These are phyloP conservation scores for Penicillium ucsense DNA, from an alignment of 495 filamentous ascomycete species.

Conservation along the genomic window DNA sequence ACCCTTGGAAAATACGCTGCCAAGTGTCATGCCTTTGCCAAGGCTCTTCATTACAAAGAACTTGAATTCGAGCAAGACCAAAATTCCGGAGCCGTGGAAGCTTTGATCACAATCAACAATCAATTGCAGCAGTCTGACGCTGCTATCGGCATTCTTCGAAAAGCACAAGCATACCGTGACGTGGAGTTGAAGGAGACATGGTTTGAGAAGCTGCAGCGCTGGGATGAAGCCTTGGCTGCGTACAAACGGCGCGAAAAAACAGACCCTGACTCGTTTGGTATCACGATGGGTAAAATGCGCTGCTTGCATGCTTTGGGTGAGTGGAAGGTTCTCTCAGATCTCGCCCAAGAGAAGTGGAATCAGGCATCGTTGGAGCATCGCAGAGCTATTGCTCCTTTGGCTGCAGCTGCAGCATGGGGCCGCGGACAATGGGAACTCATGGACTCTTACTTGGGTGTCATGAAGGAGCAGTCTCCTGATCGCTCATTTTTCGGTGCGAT, in stretches of 20 bases:
- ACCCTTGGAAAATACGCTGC: constrained; percentile 85
- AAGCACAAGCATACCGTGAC: constrained; percentile 88
- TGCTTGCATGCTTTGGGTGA: constrained; percentile 95
- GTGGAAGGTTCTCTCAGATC: constrained; percentile 81
- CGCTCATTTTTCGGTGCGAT: constrained; percentile 96
- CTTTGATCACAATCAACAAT: constrained; percentile 96
- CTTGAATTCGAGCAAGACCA: constrained; percentile 97
- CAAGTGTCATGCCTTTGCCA: constrained; percentile 94
- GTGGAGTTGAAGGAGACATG: constrained; percentile 93
- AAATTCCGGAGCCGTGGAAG: constrained; percentile 89
- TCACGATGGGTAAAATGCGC: constrained; percentile 99
- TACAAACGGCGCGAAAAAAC: constrained; percentile 71
- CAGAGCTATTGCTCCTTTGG: constrained; percentile 79
- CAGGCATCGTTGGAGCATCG: constrained; percentile 77
- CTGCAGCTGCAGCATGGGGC: constrained; percentile 96
- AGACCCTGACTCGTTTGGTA: constrained; percentile 70
- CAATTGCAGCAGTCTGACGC: constrained; percentile 96
- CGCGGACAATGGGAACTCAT: constrained; percentile 93
- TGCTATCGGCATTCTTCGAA: constrained; percentile 90
- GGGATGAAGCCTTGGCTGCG: constrained; percentile 93
- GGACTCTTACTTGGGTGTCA: constrained; percentile 89
- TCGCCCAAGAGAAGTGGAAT: constrained; percentile 89
- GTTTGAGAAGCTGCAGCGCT: constrained; percentile 96
- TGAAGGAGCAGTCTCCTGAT: constrained; percentile 88
- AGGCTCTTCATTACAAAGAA: constrained; percentile 97